phyloP scores from a whole-genome alignment of 2,329 filamentous ascomycete genomes.

The Escovopsis sp. region DNA sequence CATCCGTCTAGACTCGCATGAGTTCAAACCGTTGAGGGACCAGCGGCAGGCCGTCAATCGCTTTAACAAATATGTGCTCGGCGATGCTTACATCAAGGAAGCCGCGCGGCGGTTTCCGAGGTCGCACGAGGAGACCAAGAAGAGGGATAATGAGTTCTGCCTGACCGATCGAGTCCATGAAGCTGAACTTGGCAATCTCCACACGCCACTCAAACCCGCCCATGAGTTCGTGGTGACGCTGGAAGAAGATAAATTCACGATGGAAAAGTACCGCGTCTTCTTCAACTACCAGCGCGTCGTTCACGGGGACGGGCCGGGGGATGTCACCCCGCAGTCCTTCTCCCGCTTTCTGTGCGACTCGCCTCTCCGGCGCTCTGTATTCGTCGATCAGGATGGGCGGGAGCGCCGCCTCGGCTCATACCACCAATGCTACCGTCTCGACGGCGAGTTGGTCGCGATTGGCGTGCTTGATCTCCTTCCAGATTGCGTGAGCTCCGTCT shows the following conservation, averaged over 20 bases:
- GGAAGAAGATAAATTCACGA: conserved; percentile 54
- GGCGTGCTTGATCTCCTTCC: conserved; percentile 66
- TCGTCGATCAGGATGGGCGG: conserved; percentile 31
- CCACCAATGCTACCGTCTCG: conserved; percentile 69
- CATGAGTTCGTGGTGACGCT: conserved; percentile 56
- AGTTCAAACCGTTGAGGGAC: conserved; percentile 52
- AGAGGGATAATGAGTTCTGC: conserved; percentile 52
- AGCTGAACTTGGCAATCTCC: conserved; percentile 40
- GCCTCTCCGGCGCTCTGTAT: conserved; percentile 37
- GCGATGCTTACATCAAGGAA: conserved; percentile 51
- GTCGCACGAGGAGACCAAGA: conserved; percentile 49
- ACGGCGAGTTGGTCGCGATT: conserved; percentile 61
- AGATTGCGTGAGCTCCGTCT: conserved; percentile 64
- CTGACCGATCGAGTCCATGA: conserved; percentile 55
- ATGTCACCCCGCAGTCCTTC: conserved; percentile 49
- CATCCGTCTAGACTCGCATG: conserved; percentile 52
- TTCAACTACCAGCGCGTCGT: conserved; percentile 62
- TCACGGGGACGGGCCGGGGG: conserved; percentile 48
- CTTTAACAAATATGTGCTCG: conserved; percentile 58
- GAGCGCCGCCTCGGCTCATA: conserved; percentile 52
- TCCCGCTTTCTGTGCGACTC: conserved; percentile 60
- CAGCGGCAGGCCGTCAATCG: conserved; percentile 64
- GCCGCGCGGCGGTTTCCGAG: conserved; percentile 49
- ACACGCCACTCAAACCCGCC: conserved; percentile 45
- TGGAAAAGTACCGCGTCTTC: conserved; percentile 62